Base-by-base conservation (phyloP, 2,329 filamentous ascomycete species). In the Furcasterigmium sp. region DNA sequence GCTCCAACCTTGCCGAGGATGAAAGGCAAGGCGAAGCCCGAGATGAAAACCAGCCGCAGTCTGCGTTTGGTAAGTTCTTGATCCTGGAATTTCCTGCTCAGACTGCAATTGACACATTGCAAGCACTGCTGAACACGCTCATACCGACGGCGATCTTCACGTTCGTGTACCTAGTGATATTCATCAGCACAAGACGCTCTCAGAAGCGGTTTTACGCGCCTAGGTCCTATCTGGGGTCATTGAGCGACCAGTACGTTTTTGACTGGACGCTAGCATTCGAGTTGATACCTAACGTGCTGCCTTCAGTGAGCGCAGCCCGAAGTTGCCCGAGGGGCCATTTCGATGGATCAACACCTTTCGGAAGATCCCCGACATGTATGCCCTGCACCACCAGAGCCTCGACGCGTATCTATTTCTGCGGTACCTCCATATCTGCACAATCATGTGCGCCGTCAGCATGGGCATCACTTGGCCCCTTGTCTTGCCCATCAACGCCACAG, bases 391-490 rank as follows among this genome's bases (percentile, higher is more conserved):
- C 63, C 86, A 90, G 62, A 91, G 87, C 2, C 76, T 95, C 53
- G 90, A 95, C 63, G 84, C 84, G 10, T 95, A 90, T 59, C 76
- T 95, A 21, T 86, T 91, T 60, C 74, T 95, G 29, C 86, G 90
- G 28, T 91, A 91, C 57, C 68, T 97, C 50, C 88, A 90, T 58
- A 84, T 90, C 50, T 68, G 84, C 8, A 74, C 85, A 23, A 69
- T 83, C 46, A 85, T 94, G 51, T 91, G 85, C 64, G 78, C 96
- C 37, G 84, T 91, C 9, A 93, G 93, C 45, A 87, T 84, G 56
- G 70, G 76, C 53, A 83, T 97, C 46, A 91, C 88, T n/a, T 95
- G 87, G 82, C 91, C 93, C 0, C 73, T 96, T 30, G 70, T 97
- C 18, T 89, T 80, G 54, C 91, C 93, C 0, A 70, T 96, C 61